Percentiles rank a stretch among this genome's conserved stretches.
Conservation (phyloP, 1,139 yeast genomes). For the Yamadazyma blattariae region DNA sequence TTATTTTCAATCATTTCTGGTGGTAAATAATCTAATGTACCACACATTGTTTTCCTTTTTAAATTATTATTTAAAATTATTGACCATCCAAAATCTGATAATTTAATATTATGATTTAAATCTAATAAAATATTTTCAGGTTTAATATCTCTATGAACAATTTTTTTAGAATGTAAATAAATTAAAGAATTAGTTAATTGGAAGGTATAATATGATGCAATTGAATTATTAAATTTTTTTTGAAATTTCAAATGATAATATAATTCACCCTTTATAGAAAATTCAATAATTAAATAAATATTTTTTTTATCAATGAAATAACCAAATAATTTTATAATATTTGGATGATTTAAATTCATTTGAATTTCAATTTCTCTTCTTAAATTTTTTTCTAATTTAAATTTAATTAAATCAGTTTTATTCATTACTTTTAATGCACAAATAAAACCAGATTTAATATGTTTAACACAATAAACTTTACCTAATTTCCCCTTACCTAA, state of each 20-base stretch:
- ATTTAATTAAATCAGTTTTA: slow-evolving; percentile 69
- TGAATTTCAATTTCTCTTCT: slow-evolving; percentile 92
- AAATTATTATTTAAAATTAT: slow-evolving; percentile 32
- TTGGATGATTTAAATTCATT: slow-evolving; percentile 69
- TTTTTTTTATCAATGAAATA: slow-evolving; percentile 79
- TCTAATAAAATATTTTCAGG: slow-evolving; percentile 87
- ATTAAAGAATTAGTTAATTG: slow-evolving; percentile 80
- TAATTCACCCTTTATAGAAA: slow-evolving; percentile 82
- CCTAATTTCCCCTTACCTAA: slow-evolving; percentile 95
- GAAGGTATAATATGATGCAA: slow-evolving; percentile 74
- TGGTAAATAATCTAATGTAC: slow-evolving; percentile 90
- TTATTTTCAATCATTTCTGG: slow-evolving; percentile 92
- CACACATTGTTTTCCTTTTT: slow-evolving; percentile 82
- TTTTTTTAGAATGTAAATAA: slow-evolving; percentile 72
- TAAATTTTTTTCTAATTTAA: slow-evolving; percentile 83
- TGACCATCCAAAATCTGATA: slow-evolving; percentile 97
- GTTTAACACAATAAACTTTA: slow-evolving; percentile 84
- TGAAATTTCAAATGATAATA: slow-evolving; percentile 64
- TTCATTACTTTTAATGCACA: slow-evolving; percentile 93
- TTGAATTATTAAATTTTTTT: slow-evolving; percentile 65
- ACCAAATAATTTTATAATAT: slow-evolving; percentile 77
- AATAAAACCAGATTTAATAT: slow-evolving; percentile 68
- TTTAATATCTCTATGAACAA: slow-evolving; percentile 88
- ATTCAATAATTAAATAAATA: slow-evolving; percentile 83
- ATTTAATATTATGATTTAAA: slow-evolving; percentile 66